Base-by-base conservation (phyloP, 352 stramenopile species). In the Globisporangium parvum region DNA sequence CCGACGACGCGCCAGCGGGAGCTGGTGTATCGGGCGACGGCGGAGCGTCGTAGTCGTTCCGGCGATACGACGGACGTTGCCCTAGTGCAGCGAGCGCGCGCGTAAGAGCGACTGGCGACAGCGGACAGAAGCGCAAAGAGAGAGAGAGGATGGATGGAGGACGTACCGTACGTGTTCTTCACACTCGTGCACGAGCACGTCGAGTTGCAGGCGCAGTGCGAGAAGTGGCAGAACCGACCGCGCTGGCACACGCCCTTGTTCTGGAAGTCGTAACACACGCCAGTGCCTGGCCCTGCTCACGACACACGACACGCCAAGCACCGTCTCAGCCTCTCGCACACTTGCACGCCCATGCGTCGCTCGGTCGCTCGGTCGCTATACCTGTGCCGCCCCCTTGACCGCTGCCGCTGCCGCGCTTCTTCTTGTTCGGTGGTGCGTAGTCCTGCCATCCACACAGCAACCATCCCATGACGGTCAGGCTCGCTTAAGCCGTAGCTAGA, bases 231-330 rank as follows among this genome's bases (percentile, higher is more conserved):
- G 50, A 88, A 91, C 20, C 79, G 73, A 9, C 82, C 85, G 15
- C 85, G 85, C 55, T 93, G 82, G 24, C 85, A 94, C 10, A 91
- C 75, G 12, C 85, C 85, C 47, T 94, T 94, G 66, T 94, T 94
- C 59, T 94, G 85, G 45, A 94, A 94, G 35, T 94, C 85, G 59
- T 94, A 94, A 58, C 85, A 94, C 33, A 94, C 85, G 41, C 85
- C 85, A 40, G 79, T 89, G 44, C 85, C 82, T 44, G 77, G 53
- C 2, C 69, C 67, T 80, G 63, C 26, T 42, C 12, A 47, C 45
- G 4, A 39, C 20, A 51, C 1, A 15, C 44, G 12, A 20, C 23
- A 23, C 17, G 33, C 21, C 18, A 47, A 9, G 35, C 39, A 41
- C 8, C 20, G 21, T 42, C 24, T 47, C 24, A 2, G 8, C 17